phyloP scores from a whole-genome alignment of 2,329 filamentous ascomycete species.

The Dactylellina parvicollis region DNA sequence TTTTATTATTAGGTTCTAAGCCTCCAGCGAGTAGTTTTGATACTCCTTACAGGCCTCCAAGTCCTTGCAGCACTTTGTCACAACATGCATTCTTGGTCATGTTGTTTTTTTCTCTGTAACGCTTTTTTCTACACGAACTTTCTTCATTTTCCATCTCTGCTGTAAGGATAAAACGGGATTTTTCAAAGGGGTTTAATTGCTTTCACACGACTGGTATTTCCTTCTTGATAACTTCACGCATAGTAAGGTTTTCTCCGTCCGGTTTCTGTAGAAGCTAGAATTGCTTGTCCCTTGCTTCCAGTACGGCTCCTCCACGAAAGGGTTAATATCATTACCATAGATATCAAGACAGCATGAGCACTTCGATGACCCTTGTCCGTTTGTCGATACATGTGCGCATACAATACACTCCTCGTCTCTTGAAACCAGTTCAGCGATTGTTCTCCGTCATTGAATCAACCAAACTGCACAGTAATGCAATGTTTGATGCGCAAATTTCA shows the following conservation, averaged over 20 bases:
- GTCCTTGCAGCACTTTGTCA: conserved; percentile 23
- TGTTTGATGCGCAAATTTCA: too few species aligned
- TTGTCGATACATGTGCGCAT: too few species aligned
- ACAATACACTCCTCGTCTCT: too few species aligned
- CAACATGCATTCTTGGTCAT: conserved; percentile 34
- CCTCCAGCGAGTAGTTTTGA: conserved; percentile 45
- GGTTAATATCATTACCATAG: background rate
- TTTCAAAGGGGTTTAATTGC: conserved; percentile 7
- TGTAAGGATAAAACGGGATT: conserved; percentile 48
- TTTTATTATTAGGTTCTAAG: conserved; percentile 21
- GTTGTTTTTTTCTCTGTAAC: conserved; percentile 27
- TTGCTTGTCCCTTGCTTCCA: conserved; percentile 2
- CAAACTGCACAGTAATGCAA: too few species aligned
- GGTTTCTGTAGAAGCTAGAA: conserved; percentile 25
- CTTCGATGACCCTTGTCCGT: too few species aligned
- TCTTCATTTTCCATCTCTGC: conserved; percentile 11
- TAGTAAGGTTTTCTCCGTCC: background rate
- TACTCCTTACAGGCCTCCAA: conserved; percentile 26
- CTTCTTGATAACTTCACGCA: background rate
- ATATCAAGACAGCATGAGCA: too few species aligned
- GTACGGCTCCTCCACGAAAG: background rate
- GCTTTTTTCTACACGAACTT: conserved; percentile 15
- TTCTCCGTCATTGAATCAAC: too few species aligned
- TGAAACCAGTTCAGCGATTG: too few species aligned
- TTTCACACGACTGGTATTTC: conserved; percentile 21